phyloP scores from a whole-genome alignment of 2,329 filamentous ascomycete species.

The Fusarium virguliforme region DNA sequence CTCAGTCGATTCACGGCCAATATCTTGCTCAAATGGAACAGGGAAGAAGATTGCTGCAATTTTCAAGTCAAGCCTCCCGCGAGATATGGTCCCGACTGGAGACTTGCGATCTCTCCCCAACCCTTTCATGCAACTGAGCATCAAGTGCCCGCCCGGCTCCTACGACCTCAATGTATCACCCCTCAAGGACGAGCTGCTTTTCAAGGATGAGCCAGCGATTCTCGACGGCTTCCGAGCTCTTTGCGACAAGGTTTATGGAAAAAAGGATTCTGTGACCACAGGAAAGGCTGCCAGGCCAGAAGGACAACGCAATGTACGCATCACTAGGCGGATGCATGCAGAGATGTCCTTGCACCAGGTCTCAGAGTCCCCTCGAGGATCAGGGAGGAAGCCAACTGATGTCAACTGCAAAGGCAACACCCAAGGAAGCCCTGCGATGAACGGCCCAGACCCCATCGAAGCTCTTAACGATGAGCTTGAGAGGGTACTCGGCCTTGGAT shows the following conservation, averaged over 20 bases:
- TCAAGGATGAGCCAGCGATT: conserved; percentile 68
- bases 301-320: neutral
- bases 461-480: conserved; percentile 30
- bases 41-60: conserved; percentile 72
- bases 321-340: conserved; percentile 1
- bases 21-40: conserved; percentile 69
- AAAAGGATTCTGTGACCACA: neutral
- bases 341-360: neutral
- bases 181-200: conserved; percentile 80
- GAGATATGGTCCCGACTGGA: conserved; percentile 45
- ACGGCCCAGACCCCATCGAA: conserved; percentile 31
- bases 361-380: neutral
- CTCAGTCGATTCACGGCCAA: conserved; percentile 78
- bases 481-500: conserved; percentile 18
- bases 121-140: conserved; percentile 76
- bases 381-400: neutral
- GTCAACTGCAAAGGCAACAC: neutral
- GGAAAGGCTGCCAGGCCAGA: neutral
- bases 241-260: conserved; percentile 60
- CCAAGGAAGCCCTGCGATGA: conserved; percentile 5
- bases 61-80: conserved; percentile 67
- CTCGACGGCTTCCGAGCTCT: conserved; percentile 64
- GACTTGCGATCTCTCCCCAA: conserved; percentile 59
- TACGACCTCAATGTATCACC: conserved; percentile 83
- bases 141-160: conserved; percentile 72